Conservation (phyloP, 768 basidiomycete species). For the Suillus cothurnatus region DNA sequence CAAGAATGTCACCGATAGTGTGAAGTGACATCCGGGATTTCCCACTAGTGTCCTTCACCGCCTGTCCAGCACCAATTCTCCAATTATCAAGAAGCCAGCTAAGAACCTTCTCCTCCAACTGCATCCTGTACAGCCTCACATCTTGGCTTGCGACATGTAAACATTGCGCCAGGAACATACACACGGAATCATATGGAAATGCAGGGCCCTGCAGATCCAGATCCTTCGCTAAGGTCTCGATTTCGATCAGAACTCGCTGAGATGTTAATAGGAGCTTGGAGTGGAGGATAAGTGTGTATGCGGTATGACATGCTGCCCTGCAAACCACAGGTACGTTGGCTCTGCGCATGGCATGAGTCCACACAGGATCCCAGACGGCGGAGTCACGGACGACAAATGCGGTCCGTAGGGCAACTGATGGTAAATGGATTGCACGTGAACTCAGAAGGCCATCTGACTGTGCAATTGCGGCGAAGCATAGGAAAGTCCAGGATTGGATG, state of each 20-base stretch:
- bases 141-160: constrained; percentile 78
- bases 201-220: constrained; percentile 90
- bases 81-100: constrained; percentile 81
- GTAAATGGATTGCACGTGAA: constrained; percentile 8
- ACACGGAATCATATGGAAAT: constrained; percentile 88
- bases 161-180: constrained; percentile 72
- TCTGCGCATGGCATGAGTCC: constrained; percentile 82
- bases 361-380: constrained; percentile 77
- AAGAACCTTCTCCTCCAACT: constrained; percentile 84
- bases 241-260: constrained; percentile 65
- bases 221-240: constrained; percentile 79
- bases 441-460: constrained; percentile 40
- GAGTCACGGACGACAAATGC: constrained; percentile 17
- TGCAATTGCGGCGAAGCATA: constrained; percentile 77
- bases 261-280: constrained; percentile 49
- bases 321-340: constrained; percentile 67
- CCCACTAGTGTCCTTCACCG: constrained; percentile 38
- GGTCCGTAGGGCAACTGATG: background rate
- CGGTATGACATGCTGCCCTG: constrained; percentile 78
- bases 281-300: constrained; percentile 53
- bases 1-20: constrained; percentile 60
- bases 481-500: constrained; percentile 84
- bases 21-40: constrained; percentile 51
- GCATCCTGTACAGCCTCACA: constrained; percentile 79
- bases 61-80: constrained; percentile 44